Percentiles rank a stretch among this genome's conserved stretches.
These are phyloP conservation scores for Lactarius vividus DNA, from an alignment of 768 basidiomycete species.

Conservation along the genomic window DNA sequence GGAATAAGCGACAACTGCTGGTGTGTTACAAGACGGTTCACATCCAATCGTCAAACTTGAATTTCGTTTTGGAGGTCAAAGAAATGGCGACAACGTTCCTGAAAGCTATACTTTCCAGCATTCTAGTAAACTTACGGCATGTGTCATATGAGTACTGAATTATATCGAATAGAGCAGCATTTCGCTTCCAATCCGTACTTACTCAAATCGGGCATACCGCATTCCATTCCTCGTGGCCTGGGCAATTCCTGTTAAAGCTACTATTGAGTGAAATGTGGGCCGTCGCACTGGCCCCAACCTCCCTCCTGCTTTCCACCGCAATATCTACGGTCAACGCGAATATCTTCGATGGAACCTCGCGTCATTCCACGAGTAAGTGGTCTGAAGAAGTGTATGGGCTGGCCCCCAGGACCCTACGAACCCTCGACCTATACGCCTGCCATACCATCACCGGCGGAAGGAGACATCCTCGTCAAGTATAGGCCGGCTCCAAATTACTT, in stretches of 20 bases:
- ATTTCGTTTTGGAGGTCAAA: too few relatives aligned
- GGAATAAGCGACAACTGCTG: too few relatives aligned
- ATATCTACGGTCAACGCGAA: background rate
- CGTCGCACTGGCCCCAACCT: background rate
- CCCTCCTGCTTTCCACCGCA: background rate
- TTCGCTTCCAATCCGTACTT: background rate
- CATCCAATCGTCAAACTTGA: too few relatives aligned
- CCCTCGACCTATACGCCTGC: background rate
- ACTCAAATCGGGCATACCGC: background rate
- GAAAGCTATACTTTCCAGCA: too few relatives aligned
- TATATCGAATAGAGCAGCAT: background rate
- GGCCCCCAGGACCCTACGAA: background rate
- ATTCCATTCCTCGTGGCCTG: background rate
- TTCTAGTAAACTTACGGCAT: too few relatives aligned
- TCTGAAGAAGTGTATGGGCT: constrained; percentile 6
- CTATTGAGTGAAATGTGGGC: background rate
- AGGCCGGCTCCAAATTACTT: too few relatives aligned
- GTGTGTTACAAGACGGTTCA: too few relatives aligned
- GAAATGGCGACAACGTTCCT: too few relatives aligned
- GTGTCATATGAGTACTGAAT: too few relatives aligned
- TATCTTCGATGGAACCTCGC: background rate
- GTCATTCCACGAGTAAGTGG: background rate
- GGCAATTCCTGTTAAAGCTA: background rate
- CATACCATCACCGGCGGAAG: background rate
- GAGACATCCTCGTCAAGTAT: background rate